A percentile compares a stretch with the other conserved stretches of the same genome.
These are phyloP conservation scores for Macrolepiota dolichaula DNA, from an alignment of 768 basidiomycete genomes.

Conservation along the genomic window DNA sequence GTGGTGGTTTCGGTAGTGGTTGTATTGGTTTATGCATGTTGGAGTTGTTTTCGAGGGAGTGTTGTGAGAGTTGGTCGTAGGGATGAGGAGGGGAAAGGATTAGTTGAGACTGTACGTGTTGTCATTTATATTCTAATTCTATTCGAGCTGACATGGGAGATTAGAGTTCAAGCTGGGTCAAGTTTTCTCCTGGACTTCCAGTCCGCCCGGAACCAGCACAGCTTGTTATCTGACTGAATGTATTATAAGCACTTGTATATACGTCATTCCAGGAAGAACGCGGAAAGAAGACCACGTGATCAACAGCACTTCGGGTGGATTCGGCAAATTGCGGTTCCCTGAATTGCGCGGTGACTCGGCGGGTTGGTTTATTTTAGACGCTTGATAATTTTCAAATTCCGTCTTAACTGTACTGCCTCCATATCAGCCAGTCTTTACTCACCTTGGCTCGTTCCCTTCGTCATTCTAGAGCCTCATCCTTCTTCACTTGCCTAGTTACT, in stretches of 20 bases:
- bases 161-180: background rate
- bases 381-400: background rate
- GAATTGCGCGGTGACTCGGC: conserved; percentile 10
- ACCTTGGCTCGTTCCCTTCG: background rate
- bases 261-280: conserved; percentile 1
- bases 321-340: background rate
- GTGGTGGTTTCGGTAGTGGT: too few relatives aligned
- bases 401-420: background rate
- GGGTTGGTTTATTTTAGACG: background rate
- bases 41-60: too few relatives aligned
- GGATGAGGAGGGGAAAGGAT: too few relatives aligned
- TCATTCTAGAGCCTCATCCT: background rate
- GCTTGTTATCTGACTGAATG: background rate
- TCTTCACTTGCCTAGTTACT: background rate
- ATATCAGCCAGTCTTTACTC: background rate
- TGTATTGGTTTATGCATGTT: too few relatives aligned
- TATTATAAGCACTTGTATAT: background rate
- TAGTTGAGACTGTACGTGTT: too few relatives aligned
- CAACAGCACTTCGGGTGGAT: background rate
- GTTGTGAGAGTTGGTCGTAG: too few relatives aligned
- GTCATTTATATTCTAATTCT: too few relatives aligned
- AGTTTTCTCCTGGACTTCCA: background rate
- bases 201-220: background rate
- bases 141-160: too few relatives aligned
- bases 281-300: background rate